Conservation (phyloP, 305 asterid species). For the Fraxinus floribunda region DNA sequence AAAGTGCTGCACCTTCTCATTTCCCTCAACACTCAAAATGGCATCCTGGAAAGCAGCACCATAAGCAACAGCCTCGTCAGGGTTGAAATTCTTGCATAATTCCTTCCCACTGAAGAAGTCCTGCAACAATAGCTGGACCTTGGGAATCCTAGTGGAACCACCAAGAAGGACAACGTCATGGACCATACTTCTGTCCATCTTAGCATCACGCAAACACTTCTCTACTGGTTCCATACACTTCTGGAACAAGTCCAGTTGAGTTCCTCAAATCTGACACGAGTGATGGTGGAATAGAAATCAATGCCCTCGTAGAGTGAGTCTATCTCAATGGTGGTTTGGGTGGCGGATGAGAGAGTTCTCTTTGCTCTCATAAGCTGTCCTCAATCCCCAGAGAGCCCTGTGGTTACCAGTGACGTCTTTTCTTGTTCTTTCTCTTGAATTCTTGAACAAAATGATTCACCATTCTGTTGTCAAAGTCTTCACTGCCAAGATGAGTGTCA, state of each 20-base stretch:
- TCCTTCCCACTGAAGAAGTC: constrained; percentile 85
- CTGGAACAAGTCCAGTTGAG: constrained; percentile 80
- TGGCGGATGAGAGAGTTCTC: constrained; percentile 77
- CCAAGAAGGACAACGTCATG: constrained; percentile 82
- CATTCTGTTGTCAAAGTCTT: constrained; percentile 83
- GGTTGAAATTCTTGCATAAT: constrained; percentile 82
- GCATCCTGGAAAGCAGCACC: constrained; percentile 97
- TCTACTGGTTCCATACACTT: constrained; percentile 87
- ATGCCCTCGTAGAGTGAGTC: constrained; percentile 79
- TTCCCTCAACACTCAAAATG: constrained; percentile 77
- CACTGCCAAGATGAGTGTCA: constrained; percentile 88
- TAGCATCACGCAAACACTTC: constrained; percentile 81
- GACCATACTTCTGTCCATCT: constrained; percentile 76
- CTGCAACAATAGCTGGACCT: constrained; percentile 72
- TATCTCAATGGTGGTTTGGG: constrained; percentile 78
- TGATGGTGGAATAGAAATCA: constrained; percentile 77
- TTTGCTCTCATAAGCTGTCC: constrained; percentile 80
- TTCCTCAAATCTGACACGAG: constrained; percentile 83
- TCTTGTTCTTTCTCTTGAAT: constrained; percentile 78
- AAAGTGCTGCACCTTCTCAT: constrained; percentile 76
- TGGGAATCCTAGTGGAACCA: constrained; percentile 80
- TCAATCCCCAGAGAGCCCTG: constrained; percentile 64
- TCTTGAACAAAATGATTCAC: constrained; percentile 83
- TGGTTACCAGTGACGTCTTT: constrained; percentile 66
- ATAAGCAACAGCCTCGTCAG: constrained; percentile 83